These are phyloP conservation scores for Dichotomopilus funicola DNA, from an alignment of 2,329 filamentous ascomycete species.

Conservation along the genomic window DNA sequence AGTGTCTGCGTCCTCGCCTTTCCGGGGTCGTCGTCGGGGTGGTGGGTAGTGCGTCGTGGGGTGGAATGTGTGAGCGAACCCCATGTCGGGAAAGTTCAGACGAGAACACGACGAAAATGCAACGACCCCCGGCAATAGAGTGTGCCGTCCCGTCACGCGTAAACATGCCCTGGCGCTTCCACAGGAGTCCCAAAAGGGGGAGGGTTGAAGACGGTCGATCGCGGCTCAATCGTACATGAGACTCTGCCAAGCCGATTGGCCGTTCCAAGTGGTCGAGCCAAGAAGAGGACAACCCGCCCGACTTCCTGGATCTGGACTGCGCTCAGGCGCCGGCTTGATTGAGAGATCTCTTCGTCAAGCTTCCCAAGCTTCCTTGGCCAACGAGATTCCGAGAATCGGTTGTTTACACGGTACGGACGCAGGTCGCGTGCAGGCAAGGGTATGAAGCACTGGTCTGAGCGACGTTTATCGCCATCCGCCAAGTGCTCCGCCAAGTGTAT, in stretches of 20 bases:
- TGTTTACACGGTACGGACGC: neutral
- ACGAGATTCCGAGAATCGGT: constrained; percentile 1
- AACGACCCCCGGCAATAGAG: neutral
- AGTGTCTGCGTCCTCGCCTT: neutral
- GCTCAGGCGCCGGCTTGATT: constrained; percentile 9
- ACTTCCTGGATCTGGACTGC: constrained; percentile 10
- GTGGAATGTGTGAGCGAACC: neutral
- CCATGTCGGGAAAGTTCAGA: neutral
- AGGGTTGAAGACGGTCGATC: constrained; percentile 15
- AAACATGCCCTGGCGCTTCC: neutral
- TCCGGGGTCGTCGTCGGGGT: neutral
- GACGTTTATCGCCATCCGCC: neutral
- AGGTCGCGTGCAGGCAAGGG: neutral
- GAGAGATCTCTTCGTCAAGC: constrained; percentile 9
- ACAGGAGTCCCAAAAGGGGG: neutral
- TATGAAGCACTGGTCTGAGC: neutral
- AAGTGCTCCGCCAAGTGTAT: neutral
- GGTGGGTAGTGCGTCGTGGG: neutral
- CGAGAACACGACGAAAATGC: neutral
- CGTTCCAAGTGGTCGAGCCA: constrained; percentile 20
- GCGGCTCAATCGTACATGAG: constrained; percentile 32
- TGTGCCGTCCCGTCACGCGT: neutral
- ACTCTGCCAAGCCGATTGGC: constrained; percentile 30
- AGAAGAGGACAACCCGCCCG: constrained; percentile 11
- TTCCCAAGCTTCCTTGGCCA: constrained; percentile 10